These are phyloP conservation scores for Stylonectria norvegica DNA, from an alignment of 2,329 filamentous ascomycete species.

Conservation along the genomic window DNA sequence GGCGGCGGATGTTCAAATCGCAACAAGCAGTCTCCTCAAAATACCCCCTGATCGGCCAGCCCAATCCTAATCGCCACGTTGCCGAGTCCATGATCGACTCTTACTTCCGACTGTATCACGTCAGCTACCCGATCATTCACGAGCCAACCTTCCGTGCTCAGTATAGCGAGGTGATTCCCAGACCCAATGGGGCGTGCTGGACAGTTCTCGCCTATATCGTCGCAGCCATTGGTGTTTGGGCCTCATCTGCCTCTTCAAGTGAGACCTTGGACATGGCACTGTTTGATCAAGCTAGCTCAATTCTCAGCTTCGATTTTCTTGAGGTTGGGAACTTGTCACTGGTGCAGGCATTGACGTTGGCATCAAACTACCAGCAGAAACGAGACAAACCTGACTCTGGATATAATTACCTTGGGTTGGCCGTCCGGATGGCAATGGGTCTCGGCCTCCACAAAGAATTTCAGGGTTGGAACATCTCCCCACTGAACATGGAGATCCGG, in stretches of 20 bases:
- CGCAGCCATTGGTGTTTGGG: slow-evolving; percentile 37
- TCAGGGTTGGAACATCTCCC: slow-evolving; percentile 29
- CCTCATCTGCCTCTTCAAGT: slow-evolving; percentile 23
- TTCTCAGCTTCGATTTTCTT: slow-evolving; percentile 20
- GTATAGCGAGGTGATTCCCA: slow-evolving; percentile 31
- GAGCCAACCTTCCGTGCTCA: slow-evolving; percentile 42
- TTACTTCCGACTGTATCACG: slow-evolving; percentile 45
- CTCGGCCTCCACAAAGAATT: slow-evolving; percentile 45
- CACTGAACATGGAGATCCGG: slow-evolving; percentile 36
- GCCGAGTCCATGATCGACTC: slow-evolving; percentile 30
- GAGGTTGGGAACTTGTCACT: slow-evolving; percentile 32
- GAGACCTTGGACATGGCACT: slow-evolving; percentile 29
- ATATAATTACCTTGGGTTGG: slow-evolving; percentile 46
- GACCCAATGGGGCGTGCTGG: slow-evolving; percentile 29
- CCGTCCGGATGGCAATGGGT: slow-evolving; percentile 45
- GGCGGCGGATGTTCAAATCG: slow-evolving; percentile 19
- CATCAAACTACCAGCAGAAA: slow-evolving; percentile 44
- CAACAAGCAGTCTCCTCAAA: slow-evolving; percentile 8
- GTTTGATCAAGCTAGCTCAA: slow-evolving; percentile 26
- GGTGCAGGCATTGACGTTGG: slow-evolving; percentile 29
- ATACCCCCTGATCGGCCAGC: slow-evolving; percentile 23
- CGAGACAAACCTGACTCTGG: slow-evolving; percentile 47
- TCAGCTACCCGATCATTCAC: slow-evolving; percentile 44
- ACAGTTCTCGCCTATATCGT: slow-evolving; percentile 36
- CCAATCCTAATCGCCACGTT: slow-evolving; percentile 33